Evolutionary conservation across 192 early-diverging fungal genomes (phyloP), one percentile per base, ranked within the genome.

Genomic region (Entomortierella parvispora): DNA sequence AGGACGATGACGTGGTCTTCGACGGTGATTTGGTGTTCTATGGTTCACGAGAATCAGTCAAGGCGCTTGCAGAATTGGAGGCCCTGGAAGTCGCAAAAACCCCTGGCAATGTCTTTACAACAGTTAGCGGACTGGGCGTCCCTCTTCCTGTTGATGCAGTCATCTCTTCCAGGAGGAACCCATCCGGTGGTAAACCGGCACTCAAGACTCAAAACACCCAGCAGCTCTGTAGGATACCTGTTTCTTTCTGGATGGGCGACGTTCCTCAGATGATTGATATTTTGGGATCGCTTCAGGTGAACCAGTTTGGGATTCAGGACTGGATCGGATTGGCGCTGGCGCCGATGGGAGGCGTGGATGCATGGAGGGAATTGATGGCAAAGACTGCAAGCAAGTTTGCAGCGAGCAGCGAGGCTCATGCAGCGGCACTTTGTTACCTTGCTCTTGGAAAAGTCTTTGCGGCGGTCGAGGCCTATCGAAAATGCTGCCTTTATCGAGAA

Each of bases 291-390:
- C 44, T 68, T 2, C 50, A 52, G 5, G 60, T 46, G 12, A 31
- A 43, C n/a, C 76, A 70, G 34, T 29, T 84, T 53, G 57, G 56
- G 3, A 40, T 72, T 0, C 69, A 76, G 32, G 85, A 86, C 49
- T 86, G 85, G 85, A 81, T 86, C 18, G 71, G 67, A 0, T 49
- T 86, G 4, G 85, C 85, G 0, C 64, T 86, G 18, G 81, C 83
- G 51, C 85, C 85, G 22, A 64, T 81, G 65, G 83, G 85, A 34
- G 85, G 85, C 29, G 64, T 65, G 56, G 81, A 71, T 14, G 81
- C 80, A 25, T 86, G 85, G 85, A 53, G 66, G 33, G 49, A 55
- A 20, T 59, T 81, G 45, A 77, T 86, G 79, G 53, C 52, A 0
- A 33, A n/a, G 8, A 71, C 78, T 17, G 85, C 85, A 10, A 48